Conservation (phyloP, 2,329 filamentous ascomycete genomes). For the Leptographium wingfieldii region DNA sequence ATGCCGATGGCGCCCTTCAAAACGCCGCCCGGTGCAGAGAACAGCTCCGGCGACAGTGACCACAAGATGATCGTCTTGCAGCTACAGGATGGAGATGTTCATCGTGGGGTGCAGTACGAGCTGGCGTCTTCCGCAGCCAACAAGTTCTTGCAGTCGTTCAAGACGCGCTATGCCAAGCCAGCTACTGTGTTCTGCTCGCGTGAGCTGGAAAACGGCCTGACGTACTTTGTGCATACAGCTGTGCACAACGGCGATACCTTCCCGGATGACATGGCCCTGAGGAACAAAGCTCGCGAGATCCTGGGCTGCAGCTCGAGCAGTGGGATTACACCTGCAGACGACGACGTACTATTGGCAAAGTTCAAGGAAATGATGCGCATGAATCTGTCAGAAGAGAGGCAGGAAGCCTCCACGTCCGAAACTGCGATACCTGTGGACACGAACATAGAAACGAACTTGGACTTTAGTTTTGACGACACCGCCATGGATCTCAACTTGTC, state of each 20-base stretch:
- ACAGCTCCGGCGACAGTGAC: slow-evolving; percentile 15
- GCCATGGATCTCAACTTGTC: slow-evolving; percentile 2
- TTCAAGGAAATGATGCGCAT: slow-evolving; percentile 35
- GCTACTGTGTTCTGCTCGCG: slow-evolving; percentile 44
- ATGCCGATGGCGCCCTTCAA: slow-evolving; percentile 22
- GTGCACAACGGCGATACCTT: slow-evolving; percentile 26
- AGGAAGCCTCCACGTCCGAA: neutral
- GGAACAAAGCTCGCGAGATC: slow-evolving; percentile 34
- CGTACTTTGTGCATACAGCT: slow-evolving; percentile 30
- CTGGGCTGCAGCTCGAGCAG: slow-evolving; percentile 22
- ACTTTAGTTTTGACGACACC: neutral
- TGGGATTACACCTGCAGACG: slow-evolving; percentile 38
- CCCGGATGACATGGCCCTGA: slow-evolving; percentile 35
- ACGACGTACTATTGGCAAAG: slow-evolving; percentile 35
- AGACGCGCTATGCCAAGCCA: slow-evolving; percentile 30
- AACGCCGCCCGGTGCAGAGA: neutral
- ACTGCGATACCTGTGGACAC: neutral
- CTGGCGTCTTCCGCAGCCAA: slow-evolving; percentile 32
- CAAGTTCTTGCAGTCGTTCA: slow-evolving; percentile 33
- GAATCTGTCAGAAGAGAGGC: slow-evolving; percentile 13
- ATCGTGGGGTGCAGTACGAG: slow-evolving; percentile 23
- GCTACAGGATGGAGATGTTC: slow-evolving; percentile 6
- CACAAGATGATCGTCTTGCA: slow-evolving; percentile 19
- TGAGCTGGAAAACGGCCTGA: slow-evolving; percentile 43
- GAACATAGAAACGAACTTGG: neutral